A percentile compares a stretch with the other conserved stretches of the same genome.
Evolutionary conservation across 345 rosid genomes (phyloP).

Genomic region (Passiflora organensis): DNA sequence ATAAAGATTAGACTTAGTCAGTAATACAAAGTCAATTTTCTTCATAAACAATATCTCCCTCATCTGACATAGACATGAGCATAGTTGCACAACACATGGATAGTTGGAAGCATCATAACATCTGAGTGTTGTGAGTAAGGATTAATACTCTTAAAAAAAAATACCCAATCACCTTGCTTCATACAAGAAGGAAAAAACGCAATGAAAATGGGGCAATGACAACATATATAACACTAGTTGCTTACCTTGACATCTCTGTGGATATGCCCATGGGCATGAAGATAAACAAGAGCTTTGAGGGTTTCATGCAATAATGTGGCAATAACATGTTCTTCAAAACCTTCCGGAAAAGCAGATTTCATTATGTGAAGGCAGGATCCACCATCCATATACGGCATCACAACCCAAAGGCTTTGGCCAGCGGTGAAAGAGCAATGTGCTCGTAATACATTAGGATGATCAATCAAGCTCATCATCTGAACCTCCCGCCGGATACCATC

Average conservation of each 20-base stretch:
- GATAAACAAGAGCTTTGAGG: conserved; percentile 93
- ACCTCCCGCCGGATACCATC: conserved; percentile 97
- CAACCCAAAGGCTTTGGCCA: conserved; percentile 88
- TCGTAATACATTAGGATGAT: conserved; percentile 76
- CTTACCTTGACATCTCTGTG: conserved; percentile 98
- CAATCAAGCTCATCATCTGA: conserved; percentile 85
- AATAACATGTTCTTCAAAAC: conserved; percentile 95
- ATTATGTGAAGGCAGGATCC: conserved; percentile 97
- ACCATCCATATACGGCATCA: conserved; percentile 99
- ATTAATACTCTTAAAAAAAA: no score
- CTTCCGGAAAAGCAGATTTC: conserved; percentile 73
- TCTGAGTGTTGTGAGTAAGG: no score
- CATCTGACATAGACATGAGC: no score
- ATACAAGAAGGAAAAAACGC: not conserved
- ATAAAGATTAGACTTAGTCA: not conserved
- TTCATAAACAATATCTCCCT: no score
- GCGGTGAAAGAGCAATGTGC: conserved; percentile 90
- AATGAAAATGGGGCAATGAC: not conserved
- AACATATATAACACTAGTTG: not conserved
- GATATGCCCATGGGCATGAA: conserved; percentile 90
- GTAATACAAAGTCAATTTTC: no score
- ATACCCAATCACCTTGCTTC: not conserved
- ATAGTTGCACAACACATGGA: no score
- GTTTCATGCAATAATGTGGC: conserved; percentile 82
- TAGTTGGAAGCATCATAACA: no score